A percentile compares a stretch with the other conserved stretches of the same genome.
These are phyloP conservation scores for Nakaseomyces bracarensis DNA, from an alignment of 1,139 yeast genomes.

Conservation along the genomic window DNA sequence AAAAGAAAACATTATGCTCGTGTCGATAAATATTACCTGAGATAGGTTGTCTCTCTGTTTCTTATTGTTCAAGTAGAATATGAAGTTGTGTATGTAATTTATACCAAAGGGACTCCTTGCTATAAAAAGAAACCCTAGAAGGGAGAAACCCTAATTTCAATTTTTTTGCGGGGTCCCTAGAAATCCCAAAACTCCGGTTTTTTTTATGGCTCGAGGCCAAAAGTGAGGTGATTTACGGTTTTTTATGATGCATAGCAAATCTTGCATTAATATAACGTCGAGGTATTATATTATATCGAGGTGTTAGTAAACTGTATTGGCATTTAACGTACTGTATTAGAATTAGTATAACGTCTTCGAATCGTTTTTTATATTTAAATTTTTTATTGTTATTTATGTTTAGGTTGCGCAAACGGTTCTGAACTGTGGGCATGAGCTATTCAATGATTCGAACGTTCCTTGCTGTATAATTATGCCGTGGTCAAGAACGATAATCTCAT, in stretches of 20 bases:
- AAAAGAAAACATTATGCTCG: neutral
- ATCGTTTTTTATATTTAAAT: neutral
- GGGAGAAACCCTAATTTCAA: neutral
- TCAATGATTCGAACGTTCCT: conserved; percentile 32
- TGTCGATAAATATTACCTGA: neutral
- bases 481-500: conserved; percentile 37
- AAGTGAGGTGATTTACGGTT: too few species aligned
- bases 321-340: too few species aligned
- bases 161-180: neutral
- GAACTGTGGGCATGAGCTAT: conserved; percentile 17
- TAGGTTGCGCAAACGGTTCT: neutral
- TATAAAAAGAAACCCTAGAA: neutral
- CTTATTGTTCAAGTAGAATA: too few species aligned
- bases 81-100: too few species aligned
- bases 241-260: too few species aligned
- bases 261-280: too few species aligned
- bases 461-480: conserved; percentile 39
- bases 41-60: neutral
- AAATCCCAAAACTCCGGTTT: neutral
- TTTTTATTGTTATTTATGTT: neutral
- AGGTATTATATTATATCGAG: too few species aligned
- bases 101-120: too few species aligned
- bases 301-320: too few species aligned
- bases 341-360: too few species aligned
- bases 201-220: too few species aligned